phyloP scores from a whole-genome alignment of 1,284 basidiomycete genomes.

The Golubevia sp. region DNA sequence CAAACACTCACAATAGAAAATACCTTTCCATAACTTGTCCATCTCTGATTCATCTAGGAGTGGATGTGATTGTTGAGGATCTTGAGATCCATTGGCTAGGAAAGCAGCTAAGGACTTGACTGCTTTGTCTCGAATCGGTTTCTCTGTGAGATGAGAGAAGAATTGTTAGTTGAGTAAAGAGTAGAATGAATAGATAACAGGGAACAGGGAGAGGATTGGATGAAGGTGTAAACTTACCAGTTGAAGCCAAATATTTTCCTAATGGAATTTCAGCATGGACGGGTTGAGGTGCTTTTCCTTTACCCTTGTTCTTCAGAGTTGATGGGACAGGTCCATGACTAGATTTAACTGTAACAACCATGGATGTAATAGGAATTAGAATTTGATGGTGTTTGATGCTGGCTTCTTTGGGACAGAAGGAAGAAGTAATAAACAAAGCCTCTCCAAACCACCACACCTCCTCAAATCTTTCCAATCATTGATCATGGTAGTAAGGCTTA shows the following conservation, averaged over 20 bases:
- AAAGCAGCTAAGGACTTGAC: constrained; percentile 77
- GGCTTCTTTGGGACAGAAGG: not conserved
- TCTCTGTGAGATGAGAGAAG: constrained; percentile 62
- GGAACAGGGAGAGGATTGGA: too few species aligned
- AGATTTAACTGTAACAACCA: not conserved
- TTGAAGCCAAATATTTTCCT: too few species aligned
- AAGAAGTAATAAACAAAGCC: not conserved
- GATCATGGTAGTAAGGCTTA: constrained; percentile 80
- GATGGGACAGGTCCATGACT: not conserved
- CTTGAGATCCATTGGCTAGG: constrained; percentile 13
- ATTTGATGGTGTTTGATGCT: too few species aligned
- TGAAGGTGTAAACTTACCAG: too few species aligned
- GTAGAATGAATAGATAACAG: too few species aligned
- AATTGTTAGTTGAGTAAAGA: too few species aligned
- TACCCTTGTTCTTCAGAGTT: too few species aligned
- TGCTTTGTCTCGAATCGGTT: constrained; percentile 77
- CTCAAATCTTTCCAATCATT: not conserved
- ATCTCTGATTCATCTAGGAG: constrained; percentile 74
- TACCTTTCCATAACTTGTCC: constrained; percentile 93
- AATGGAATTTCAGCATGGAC: too few species aligned
- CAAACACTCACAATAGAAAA: constrained; percentile 82
- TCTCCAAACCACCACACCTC: not conserved
- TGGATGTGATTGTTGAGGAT: too few species aligned
- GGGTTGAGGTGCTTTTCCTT: too few species aligned
- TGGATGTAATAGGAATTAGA: too few species aligned